Conservation (phyloP, 164 flowering plant genomes). For the Nymphaea colorata region DNA sequence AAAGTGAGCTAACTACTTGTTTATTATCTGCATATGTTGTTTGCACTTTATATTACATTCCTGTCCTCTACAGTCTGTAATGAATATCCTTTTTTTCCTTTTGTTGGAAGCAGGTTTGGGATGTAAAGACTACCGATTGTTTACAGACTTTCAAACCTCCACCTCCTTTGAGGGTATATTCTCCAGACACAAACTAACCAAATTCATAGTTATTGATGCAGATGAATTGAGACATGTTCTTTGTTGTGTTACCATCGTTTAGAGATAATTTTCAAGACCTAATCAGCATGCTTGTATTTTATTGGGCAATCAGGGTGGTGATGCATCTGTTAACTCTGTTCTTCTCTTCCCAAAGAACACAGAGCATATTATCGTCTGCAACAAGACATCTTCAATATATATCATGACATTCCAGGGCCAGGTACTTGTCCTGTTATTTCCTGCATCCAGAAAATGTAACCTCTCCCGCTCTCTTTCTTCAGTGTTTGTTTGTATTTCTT, state of each 20-base stretch:
- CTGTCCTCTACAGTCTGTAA: not conserved
- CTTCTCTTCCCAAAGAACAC: constrained; percentile 86
- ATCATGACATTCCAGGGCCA: constrained; percentile 99
- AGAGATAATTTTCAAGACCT: too few relatives aligned
- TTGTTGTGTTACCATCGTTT: too few relatives aligned
- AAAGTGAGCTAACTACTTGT: constrained; percentile 36
- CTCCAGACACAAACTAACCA: not conserved
- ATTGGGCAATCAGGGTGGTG: constrained; percentile 68
- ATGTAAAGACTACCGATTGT: constrained; percentile 81
- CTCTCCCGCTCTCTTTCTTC: not conserved
- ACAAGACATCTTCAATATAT: constrained; percentile 90
- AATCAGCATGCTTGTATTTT: not conserved
- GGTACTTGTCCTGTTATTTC: constrained; percentile 29
- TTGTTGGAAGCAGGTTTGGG: constrained; percentile 73
- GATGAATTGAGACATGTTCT: not conserved
- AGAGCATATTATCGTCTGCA: constrained; percentile 88
- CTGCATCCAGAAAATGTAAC: not conserved
- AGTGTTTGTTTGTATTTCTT: not conserved
- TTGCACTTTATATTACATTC: not conserved
- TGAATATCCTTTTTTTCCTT: not conserved
- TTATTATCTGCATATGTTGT: not conserved
- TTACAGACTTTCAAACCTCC: constrained; percentile 97
- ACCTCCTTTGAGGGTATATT: constrained; percentile 79
- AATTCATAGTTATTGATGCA: too few relatives aligned
- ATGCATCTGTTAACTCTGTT: constrained; percentile 92